Evolutionary conservation across 208 protist genomes (phyloP), one percentile per base, ranked within the genome.

Genomic region (Tritrichomonas foetus): DNA sequence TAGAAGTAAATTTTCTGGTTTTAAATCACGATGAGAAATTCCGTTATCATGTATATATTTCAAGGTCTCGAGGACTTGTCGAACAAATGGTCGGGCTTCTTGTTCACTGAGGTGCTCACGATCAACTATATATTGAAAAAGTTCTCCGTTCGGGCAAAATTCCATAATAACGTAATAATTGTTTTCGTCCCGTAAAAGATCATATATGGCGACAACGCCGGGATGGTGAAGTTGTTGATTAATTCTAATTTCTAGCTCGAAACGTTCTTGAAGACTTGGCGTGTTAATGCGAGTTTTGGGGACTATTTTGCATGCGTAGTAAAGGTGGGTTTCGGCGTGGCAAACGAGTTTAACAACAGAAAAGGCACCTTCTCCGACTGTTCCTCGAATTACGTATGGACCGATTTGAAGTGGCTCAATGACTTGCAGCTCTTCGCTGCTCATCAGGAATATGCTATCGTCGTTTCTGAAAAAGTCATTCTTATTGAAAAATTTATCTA

Each of bases 21-120:
- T 94, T 13, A 94, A 66, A 53, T 94, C 93, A 33, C 93, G 13
- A 49, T 94, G 93, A 3, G 93, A 55, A 61, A 94, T 82, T 50
- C 93, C 93, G 47, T 94, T 66, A 49, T 94, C 55, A 66, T 94
- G 93, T 13, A 94, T 94, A 66, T 94, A 89, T 20, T 49, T 64
- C 33, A 94, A 3, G 22, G 93, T 89, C 47, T 61, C 61, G 44
- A 57, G 84, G 47, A 94, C 36, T 89, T 94, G 94, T n/a, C 55
- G 33, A 30, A 94, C 55, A 47, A 93, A 94, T 53, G 44, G 49
- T n/a, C 14, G 20, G 3, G 74, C 74, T 25, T 47, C 41, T 9
- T 47, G 30, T 44, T 82, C 74, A 50, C 14, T 25, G n/a, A 82
- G n/a, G 30, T 14, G n/a, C 2, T 36, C 41, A 50, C 41, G n/a